Percentiles rank a stretch among this genome's conserved stretches.
phyloP scores from a whole-genome alignment of 257 asterid genomes.

The Petunia axillaris region DNA sequence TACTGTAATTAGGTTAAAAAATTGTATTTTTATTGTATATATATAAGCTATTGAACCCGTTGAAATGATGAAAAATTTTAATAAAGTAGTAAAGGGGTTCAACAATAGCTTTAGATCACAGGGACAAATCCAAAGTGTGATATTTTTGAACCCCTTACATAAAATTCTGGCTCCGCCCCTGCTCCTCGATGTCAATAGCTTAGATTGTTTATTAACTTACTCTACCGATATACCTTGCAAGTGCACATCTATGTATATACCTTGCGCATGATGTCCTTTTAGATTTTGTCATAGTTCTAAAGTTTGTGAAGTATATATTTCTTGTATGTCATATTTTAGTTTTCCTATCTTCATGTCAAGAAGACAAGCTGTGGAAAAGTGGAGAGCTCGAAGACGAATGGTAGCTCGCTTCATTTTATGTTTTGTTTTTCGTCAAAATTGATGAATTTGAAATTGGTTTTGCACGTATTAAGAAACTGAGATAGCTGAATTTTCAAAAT shows the following conservation, averaged over 20 bases:
- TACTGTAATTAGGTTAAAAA: no score
- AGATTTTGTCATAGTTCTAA: no score
- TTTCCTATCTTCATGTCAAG: not conserved
- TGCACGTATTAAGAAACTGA: conserved; percentile 17
- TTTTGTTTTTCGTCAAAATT: conserved; percentile 13
- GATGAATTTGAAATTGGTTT: conserved; percentile 24
- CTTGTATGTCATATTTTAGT: not conserved
- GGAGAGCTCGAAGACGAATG: not conserved
- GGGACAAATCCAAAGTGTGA: no score
- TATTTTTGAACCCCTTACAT: no score
- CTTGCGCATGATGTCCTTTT: no score
- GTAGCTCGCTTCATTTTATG: conserved; percentile 1
- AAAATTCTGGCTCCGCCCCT: no score
- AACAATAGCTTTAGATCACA: no score
- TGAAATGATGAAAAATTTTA: no score
- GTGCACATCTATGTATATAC: no score
- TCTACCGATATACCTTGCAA: not conserved
- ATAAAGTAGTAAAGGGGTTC: no score
- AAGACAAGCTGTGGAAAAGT: not conserved
- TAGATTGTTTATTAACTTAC: not conserved
- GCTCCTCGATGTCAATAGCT: not conserved
- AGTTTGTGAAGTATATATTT: not conserved
- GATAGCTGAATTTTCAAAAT: conserved; percentile 23
- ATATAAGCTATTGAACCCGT: no score
- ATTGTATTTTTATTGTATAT: no score